A percentile compares a stretch with the other conserved stretches of the same genome.
Evolutionary conservation across 2,329 filamentous ascomycete species (phyloP).

Genomic region (Pezicula rhizophila): DNA sequence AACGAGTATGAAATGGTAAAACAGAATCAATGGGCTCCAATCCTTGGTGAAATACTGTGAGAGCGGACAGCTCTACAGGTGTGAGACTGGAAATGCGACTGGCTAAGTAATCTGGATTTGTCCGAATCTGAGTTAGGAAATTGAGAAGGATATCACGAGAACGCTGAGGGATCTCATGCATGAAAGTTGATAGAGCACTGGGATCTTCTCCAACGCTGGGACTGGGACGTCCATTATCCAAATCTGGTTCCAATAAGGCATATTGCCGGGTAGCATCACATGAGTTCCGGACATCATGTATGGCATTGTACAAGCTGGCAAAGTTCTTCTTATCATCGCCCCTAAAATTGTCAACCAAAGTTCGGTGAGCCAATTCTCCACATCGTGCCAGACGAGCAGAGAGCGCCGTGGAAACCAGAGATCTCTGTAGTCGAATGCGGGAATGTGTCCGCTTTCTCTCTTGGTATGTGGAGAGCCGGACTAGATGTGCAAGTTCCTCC

Average conservation of each 20-base stretch:
- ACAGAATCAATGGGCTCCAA: slow-evolving; percentile 80
- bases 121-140: slow-evolving; percentile 76
- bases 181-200: slow-evolving; percentile 47
- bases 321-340: slow-evolving; percentile 75
- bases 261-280: slow-evolving; percentile 67
- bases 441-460: slow-evolving; percentile 72
- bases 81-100: slow-evolving; percentile 72
- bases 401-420: slow-evolving; percentile 67
- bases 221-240: slow-evolving; percentile 44
- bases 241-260: slow-evolving; percentile 65
- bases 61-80: slow-evolving; percentile 66
- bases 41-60: slow-evolving; percentile 73
- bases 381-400: slow-evolving; percentile 69
- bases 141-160: slow-evolving; percentile 70
- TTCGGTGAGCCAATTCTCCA: slow-evolving; percentile 68
- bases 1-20: slow-evolving; percentile 58
- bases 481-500: slow-evolving; percentile 71
- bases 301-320: slow-evolving; percentile 66
- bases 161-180: slow-evolving; percentile 69
- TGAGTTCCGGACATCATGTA: slow-evolving; percentile 73
- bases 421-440: slow-evolving; percentile 66
- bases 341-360: slow-evolving; percentile 71
- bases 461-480: slow-evolving; percentile 73
- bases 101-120: slow-evolving; percentile 82
- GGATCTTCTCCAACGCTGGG: slow-evolving; percentile 32